Evolutionary conservation across 192 early-diverging fungal species (phyloP), one percentile per base, ranked within the genome.

Genomic region (Podila verticillata): DNA sequence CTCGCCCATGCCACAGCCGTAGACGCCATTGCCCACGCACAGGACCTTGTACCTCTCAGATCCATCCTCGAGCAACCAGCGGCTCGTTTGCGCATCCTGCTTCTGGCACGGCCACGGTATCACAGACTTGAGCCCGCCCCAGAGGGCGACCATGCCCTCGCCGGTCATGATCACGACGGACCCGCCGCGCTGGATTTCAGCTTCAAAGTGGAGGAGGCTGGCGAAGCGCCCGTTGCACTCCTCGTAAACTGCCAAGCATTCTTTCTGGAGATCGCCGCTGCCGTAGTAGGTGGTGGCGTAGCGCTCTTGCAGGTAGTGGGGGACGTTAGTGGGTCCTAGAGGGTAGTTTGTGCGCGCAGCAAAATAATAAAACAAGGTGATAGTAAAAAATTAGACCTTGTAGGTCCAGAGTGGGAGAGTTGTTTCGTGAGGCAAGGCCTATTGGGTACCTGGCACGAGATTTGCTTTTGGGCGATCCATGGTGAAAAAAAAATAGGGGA

Each of bases 91-190:
- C 26, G 12, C n/a, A 12, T 35, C 58, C 24, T 20, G 17, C 3
- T 13, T 9, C 7, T 48, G 31, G 30, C 66, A 80, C 0, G 70
- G 70, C 77, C 77, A 80, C 28, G 77, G 77, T 13, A 80, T 72
- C 39, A 72, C 65, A 5, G 70, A 80, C 39, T 80, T 80, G 24
- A 80, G 48, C 9, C 77, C 77, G 2, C 65, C 77, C 77, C 77
- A 80, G 10, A 80, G 66, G 3, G 34, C 77, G 8, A 72, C 69
- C 77, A 80, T 80, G 3, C 65, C 77, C 13, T 80, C 77, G 19
- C 77, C 77, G 0, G 70, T 63, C 77, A 80, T 80, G 54, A 80
- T 72, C 19, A 68, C 70, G 30, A 72, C 57, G 22, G 65, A 64
- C 29, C 70, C 77, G 2, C 66, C 77, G 9, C 51, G 22, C 5